A percentile compares a stretch with the other conserved stretches of the same genome.
These are phyloP conservation scores for Candida quercuum DNA, from an alignment of 805 yeast genomes.

Conservation along the genomic window DNA sequence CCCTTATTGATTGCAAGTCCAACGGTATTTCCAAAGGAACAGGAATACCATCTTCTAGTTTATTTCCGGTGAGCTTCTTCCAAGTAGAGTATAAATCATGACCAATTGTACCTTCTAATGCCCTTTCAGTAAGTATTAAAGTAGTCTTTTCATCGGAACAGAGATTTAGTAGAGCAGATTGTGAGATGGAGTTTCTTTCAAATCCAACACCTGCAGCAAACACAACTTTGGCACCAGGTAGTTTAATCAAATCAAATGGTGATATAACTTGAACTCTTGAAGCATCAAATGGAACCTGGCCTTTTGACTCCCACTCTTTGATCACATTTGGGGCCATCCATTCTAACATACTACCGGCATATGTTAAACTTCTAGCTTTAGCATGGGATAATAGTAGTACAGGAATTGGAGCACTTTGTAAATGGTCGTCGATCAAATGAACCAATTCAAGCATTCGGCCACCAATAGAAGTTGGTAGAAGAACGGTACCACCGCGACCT, in stretches of 20 bases:
- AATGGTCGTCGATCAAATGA: constrained; percentile 63
- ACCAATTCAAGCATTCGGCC: constrained; percentile 79
- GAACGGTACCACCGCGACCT: constrained; percentile 71
- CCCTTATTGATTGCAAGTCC: constrained; percentile 35
- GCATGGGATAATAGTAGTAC: constrained; percentile 72
- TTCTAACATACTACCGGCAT: constrained; percentile 86
- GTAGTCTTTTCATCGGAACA: constrained; percentile 65
- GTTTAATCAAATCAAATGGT: constrained; percentile 47
- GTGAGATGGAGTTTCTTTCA: constrained; percentile 56
- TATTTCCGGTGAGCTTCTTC: constrained; percentile 37
- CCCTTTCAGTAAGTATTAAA: constrained; percentile 67
- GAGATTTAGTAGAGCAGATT: constrained; percentile 45
- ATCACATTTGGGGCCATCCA: constrained; percentile 93
- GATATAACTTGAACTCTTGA: constrained; percentile 52
- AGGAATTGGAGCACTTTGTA: constrained; percentile 49
- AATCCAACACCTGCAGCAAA: constrained; percentile 68
- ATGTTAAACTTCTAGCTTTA: constrained; percentile 70
- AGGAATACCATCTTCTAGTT: constrained; percentile 55
- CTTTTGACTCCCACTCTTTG: constrained; percentile 74
- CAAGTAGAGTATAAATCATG: constrained; percentile 48
- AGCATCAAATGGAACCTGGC: constrained; percentile 75
- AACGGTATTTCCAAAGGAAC: constrained; percentile 45
- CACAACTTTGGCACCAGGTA: constrained; percentile 71
- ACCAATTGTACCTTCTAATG: constrained; percentile 43
- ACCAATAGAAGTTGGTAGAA: constrained; percentile 77